A percentile compares a stretch with the other conserved stretches of the same genome.
Evolutionary conservation across 345 rosid species (phyloP).

Genomic region (Lepidium aucheri): DNA sequence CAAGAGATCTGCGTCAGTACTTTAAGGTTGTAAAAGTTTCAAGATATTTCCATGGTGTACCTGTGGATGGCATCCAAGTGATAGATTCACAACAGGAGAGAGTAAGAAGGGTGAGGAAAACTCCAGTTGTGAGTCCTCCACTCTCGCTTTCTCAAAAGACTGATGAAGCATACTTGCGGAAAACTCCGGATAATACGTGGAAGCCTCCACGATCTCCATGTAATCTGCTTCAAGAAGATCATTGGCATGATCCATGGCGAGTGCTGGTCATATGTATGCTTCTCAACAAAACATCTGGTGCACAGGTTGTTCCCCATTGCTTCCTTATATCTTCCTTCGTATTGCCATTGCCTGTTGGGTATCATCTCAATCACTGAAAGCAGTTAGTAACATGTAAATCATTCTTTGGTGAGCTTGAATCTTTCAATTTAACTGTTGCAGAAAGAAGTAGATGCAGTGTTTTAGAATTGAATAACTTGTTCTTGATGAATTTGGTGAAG

Average conservation of each 20-base stretch:
- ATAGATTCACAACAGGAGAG: neutral
- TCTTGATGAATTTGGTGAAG: neutral
- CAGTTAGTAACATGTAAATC: neutral
- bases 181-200: slow-evolving; percentile 40
- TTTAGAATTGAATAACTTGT: neutral
- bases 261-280: slow-evolving; percentile 68
- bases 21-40: slow-evolving; percentile 23
- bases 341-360: neutral
- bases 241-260: slow-evolving; percentile 59
- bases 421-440: neutral
- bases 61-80: neutral
- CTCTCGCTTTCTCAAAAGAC: slow-evolving; percentile 33
- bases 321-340: neutral
- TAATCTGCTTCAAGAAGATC: slow-evolving; percentile 54
- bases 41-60: slow-evolving; percentile 24
- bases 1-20: neutral
- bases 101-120: slow-evolving; percentile 13
- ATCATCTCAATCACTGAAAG: neutral
- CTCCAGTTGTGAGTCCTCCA: slow-evolving; percentile 12
- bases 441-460: neutral
- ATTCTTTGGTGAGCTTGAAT: neutral
- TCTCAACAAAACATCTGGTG: slow-evolving; percentile 55
- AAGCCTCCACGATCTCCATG: slow-evolving; percentile 42
- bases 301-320: slow-evolving; percentile 35
- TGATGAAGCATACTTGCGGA: slow-evolving; percentile 53